Conservation (phyloP, 202 grass and related monocot species). For the Cymbopogon flexuosus region DNA sequence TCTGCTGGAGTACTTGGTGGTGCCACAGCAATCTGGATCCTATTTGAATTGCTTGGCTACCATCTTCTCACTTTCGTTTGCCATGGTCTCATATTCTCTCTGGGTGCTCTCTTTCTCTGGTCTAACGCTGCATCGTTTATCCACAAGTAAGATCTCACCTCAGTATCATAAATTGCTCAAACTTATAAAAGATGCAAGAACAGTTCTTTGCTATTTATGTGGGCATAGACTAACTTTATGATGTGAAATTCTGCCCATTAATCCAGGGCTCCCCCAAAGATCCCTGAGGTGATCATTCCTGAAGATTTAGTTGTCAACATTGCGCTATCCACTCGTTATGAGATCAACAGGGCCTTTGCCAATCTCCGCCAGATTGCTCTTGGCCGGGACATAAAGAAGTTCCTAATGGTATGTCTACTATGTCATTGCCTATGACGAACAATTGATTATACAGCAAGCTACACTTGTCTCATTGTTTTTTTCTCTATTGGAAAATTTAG, state of each 20-base stretch:
- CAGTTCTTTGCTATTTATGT: not conserved
- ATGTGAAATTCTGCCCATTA: not conserved
- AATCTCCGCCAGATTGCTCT: conserved; percentile 71
- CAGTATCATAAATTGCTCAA: not conserved
- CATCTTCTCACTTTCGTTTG: conserved; percentile 73
- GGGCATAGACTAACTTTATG: not conserved
- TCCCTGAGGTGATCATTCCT: conserved; percentile 64
- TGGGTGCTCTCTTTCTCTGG: conserved; percentile 82
- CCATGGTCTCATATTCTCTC: conserved; percentile 78
- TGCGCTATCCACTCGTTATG: conserved; percentile 52
- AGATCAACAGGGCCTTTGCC: conserved; percentile 71
- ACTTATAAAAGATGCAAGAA: not conserved
- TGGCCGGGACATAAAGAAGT: conserved; percentile 79
- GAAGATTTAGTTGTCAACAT: conserved; percentile 69
- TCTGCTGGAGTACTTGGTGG: conserved; percentile 71
- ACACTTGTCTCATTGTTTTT: not conserved
- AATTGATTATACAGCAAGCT: not conserved
- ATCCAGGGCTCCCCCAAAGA: conserved; percentile 64
- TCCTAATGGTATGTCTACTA: conserved; percentile 64
- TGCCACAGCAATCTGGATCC: conserved; percentile 64
- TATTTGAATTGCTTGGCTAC: conserved; percentile 84
- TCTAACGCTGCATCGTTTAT: conserved; percentile 77
- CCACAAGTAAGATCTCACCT: conserved; percentile 54
- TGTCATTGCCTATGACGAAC: not conserved
- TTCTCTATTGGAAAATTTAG: conserved; percentile 30